phyloP scores from a whole-genome alignment of 1,139 yeast genomes.

The Zhuliangozyma parablackwelliae region DNA sequence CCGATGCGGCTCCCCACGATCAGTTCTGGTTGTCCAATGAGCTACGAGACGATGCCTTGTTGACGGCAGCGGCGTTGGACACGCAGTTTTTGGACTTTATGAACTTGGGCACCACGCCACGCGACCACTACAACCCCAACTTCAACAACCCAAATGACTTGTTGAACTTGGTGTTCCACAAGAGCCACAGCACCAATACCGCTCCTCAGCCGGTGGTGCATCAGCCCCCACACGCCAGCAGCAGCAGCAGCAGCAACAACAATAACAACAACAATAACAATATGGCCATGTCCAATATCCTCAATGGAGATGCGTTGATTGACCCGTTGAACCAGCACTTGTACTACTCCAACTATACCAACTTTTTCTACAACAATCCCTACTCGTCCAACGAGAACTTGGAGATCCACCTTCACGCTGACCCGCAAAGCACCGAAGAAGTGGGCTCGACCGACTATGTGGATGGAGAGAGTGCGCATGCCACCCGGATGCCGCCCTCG shows the following conservation, averaged over 20 bases:
- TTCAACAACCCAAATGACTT: slow-evolving; percentile 22
- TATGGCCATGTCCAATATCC: slow-evolving; percentile 18
- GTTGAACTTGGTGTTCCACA: slow-evolving; percentile 51
- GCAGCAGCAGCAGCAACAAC: slow-evolving; percentile 3
- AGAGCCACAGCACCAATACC: slow-evolving; percentile 18
- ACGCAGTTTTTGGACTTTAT: slow-evolving; percentile 54
- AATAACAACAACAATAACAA: slow-evolving; percentile 9
- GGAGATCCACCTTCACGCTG: slow-evolving; percentile 44
- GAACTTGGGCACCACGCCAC: slow-evolving; percentile 13
- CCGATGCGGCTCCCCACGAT: slow-evolving; percentile 23
- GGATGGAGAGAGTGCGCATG: slow-evolving; percentile 30
- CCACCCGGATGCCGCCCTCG: slow-evolving; percentile 39
- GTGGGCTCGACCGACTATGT: slow-evolving; percentile 32
- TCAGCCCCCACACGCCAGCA: slow-evolving; percentile 5
- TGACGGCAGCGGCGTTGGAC: slow-evolving; percentile 70
- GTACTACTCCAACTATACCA: slow-evolving; percentile 39
- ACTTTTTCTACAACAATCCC: slow-evolving; percentile 41
- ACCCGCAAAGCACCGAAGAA: slow-evolving; percentile 18
- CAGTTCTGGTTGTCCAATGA: slow-evolving; percentile 66
- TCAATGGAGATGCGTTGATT: slow-evolving; percentile 18
- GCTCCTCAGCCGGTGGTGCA: slow-evolving; percentile 2
- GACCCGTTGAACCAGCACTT: slow-evolving; percentile 37
- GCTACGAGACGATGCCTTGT: slow-evolving; percentile 63
- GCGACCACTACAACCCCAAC: slow-evolving; percentile 5
- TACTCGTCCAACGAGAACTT: slow-evolving; percentile 39